Conservation (phyloP, 192 early-diverging fungal genomes). For the Coemansia pectinata region DNA sequence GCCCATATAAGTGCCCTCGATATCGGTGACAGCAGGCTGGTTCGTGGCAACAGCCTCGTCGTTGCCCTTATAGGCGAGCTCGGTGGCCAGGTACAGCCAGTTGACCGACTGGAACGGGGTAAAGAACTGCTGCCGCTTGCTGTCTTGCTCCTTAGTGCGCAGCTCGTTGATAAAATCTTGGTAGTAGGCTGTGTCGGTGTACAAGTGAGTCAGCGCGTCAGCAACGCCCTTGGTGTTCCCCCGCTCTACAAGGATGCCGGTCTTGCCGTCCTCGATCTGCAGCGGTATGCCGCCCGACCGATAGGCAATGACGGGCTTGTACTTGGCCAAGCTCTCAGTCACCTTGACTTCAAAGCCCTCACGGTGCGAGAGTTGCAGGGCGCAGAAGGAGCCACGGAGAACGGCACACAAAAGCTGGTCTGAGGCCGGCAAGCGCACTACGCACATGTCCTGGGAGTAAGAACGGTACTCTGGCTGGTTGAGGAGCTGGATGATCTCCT, state of each 20-base stretch:
- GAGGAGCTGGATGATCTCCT: constrained; percentile 58
- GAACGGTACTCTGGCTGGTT: constrained; percentile 52
- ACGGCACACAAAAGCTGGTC: constrained; percentile 79
- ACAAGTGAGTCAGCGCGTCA: constrained; percentile 60
- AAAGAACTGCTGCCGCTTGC: constrained; percentile 67
- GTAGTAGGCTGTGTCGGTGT: constrained; percentile 59
- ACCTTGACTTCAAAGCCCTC: constrained; percentile 89
- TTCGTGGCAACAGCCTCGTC: constrained; percentile 25
- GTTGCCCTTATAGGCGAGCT: constrained; percentile 56
- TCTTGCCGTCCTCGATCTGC: constrained; percentile 69
- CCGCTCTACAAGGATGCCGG: constrained; percentile 68
- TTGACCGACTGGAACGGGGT: constrained; percentile 71
- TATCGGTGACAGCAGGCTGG: constrained; percentile 28
- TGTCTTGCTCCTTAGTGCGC: constrained; percentile 53
- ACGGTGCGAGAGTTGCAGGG: constrained; percentile 74
- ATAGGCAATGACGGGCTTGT: constrained; percentile 68
- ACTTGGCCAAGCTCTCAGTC: constrained; percentile 72
- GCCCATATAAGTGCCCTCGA: constrained; percentile 54
- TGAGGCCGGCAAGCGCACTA: constrained; percentile 68
- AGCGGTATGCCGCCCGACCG: constrained; percentile 76
- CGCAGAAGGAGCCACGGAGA: constrained; percentile 69
- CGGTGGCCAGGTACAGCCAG: constrained; percentile 71
- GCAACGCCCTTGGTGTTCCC: constrained; percentile 64
- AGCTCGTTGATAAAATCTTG: constrained; percentile 56
- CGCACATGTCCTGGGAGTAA: constrained; percentile 60